Conservation (phyloP, 371 early-diverging fungal genomes). For the Syncephalis plumigaleata region DNA sequence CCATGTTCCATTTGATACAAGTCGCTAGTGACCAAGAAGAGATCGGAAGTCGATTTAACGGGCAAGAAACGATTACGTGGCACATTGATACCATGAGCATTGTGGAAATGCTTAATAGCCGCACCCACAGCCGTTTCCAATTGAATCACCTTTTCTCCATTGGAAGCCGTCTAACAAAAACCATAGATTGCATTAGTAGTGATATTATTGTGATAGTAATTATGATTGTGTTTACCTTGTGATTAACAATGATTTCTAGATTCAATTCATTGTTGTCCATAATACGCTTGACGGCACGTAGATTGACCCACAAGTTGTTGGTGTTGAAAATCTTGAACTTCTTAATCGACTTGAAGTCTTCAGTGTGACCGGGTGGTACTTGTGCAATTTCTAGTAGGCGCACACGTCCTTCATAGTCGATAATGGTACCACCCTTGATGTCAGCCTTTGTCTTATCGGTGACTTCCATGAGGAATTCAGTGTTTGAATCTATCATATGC, state of each 20-base stretch:
- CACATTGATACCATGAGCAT: conserved; percentile 96
- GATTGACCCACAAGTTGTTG: conserved; percentile 97
- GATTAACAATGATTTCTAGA: conserved; percentile 96
- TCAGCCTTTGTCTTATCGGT: conserved; percentile 99
- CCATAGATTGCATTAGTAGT: conserved; percentile 3
- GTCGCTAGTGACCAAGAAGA: conserved; percentile 95
- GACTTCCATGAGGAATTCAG: conserved; percentile 99
- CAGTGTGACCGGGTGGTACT: conserved; percentile 93
- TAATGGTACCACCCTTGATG: conserved; percentile 99
- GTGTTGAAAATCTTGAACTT: conserved; percentile 99
- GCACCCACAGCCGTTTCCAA: conserved; percentile 99
- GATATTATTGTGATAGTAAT: too few species aligned
- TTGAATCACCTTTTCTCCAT: conserved; percentile 94
- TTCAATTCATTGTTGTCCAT: conserved; percentile 66
- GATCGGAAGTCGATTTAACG: conserved; percentile 96
- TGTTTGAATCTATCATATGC: conserved; percentile 72
- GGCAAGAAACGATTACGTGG: conserved; percentile 97
- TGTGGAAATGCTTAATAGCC: conserved; percentile 96
- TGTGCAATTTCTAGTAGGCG: conserved; percentile 98
- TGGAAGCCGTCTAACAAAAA: conserved; percentile 2
- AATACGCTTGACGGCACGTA: conserved; percentile 91
- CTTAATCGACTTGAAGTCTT: conserved; percentile 98
- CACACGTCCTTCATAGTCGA: conserved; percentile 92
- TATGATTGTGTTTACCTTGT: conserved; percentile 41
- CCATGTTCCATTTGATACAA: conserved; percentile 90